Evolutionary conservation across 306 rosid species (phyloP).

Genomic region (Gastrolobium bilobum): DNA sequence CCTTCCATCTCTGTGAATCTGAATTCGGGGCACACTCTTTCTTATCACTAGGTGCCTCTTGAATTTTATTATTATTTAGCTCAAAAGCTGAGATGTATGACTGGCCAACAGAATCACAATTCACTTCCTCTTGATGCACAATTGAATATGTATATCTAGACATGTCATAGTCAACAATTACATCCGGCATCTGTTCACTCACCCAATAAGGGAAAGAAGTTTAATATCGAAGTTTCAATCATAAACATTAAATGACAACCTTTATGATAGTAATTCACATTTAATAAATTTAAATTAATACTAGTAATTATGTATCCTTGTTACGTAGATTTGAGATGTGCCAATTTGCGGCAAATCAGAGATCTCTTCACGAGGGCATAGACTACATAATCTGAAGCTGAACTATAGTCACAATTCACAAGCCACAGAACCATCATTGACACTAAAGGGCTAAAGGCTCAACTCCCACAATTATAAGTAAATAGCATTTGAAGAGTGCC

Average conservation of each 20-base stretch:
- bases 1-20: constrained; percentile 67
- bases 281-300: constrained; percentile 6
- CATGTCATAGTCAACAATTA: constrained; percentile 89
- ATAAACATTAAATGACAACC: not conserved
- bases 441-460: constrained; percentile 5
- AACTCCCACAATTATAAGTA: constrained; percentile 31
- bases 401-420: constrained; percentile 20
- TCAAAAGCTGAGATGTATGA: constrained; percentile 45
- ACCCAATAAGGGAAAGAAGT: constrained; percentile 6
- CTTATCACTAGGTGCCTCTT: constrained; percentile 39
- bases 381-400: not conserved
- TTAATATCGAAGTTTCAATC: constrained; percentile 38
- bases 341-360: not conserved
- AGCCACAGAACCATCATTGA: constrained; percentile 1
- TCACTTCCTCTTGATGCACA: constrained; percentile 90
- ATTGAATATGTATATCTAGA: constrained; percentile 67
- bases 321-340: not conserved
- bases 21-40: constrained; percentile 48
- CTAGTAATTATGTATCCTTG: not conserved
- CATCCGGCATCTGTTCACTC: constrained; percentile 85
- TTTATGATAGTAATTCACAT: not conserved
- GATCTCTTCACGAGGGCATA: not conserved
- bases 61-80: constrained; percentile 41
- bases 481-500: constrained; percentile 1
- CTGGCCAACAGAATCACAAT: constrained; percentile 54